Evolutionary conservation across 2,329 filamentous ascomycete genomes (phyloP).

Genomic region (Phialophora chinensis): DNA sequence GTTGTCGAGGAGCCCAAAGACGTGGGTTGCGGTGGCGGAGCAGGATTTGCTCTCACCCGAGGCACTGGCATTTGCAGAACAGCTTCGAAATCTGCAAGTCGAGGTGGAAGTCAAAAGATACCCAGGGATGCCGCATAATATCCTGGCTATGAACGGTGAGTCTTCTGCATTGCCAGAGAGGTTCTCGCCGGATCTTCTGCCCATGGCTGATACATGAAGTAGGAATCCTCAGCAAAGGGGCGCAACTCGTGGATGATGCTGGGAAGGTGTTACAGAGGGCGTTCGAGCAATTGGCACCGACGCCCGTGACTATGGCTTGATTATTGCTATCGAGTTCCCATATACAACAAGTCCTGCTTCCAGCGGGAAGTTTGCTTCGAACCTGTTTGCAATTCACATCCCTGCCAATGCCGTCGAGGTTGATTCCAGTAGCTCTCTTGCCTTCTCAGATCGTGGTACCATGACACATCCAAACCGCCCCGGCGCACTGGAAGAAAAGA

Average conservation of each 20-base stretch:
- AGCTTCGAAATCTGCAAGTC: conserved; percentile 55
- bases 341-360: too few relatives aligned
- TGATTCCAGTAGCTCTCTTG: neutral
- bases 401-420: neutral
- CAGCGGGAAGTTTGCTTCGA: too few relatives aligned
- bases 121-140: conserved; percentile 63
- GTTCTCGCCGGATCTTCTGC: neutral
- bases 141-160: conserved; percentile 61
- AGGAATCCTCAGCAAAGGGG: neutral
- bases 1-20: conserved; percentile 57
- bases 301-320: too few relatives aligned
- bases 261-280: neutral
- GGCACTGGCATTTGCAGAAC: conserved; percentile 58
- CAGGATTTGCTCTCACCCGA: conserved; percentile 62
- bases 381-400: neutral
- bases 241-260: neutral
- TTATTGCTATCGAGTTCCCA: too few relatives aligned
- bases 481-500: neutral
- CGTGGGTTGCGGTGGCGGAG: conserved; percentile 60
- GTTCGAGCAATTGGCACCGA: neutral
- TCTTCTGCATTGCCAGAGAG: neutral
- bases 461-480: neutral
- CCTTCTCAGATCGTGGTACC: neutral
- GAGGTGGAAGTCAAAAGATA: conserved; percentile 57
- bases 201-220: neutral